Evolutionary conservation across 176 grass and related monocot species (phyloP).

Genomic region (Raddia guianensis): DNA sequence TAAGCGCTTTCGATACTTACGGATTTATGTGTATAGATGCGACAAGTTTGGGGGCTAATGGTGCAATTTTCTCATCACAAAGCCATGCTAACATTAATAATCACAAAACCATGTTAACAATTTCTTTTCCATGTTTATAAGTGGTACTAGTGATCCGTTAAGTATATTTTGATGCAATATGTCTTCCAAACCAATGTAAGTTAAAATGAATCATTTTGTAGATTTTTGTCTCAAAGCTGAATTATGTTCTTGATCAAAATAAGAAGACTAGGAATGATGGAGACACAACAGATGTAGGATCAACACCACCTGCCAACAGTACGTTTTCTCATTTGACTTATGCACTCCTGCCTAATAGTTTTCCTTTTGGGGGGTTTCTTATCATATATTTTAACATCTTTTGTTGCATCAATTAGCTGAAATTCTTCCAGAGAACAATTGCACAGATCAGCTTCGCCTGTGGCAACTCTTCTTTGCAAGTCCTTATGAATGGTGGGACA

Average conservation of each 20-base stretch:
- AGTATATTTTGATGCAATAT: neutral
- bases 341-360: neutral
- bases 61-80: too few species aligned
- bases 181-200: neutral
- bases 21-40: too few species aligned
- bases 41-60: too few species aligned
- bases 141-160: neutral
- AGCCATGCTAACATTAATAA: neutral
- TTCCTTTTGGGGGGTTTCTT: neutral
- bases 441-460: constrained; percentile 40
- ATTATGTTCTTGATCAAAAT: constrained; percentile 52
- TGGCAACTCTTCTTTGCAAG: constrained; percentile 84
- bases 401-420: constrained; percentile 29
- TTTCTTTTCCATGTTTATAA: neutral
- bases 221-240: constrained; percentile 51
- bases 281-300: neutral
- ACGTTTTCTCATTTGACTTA: constrained; percentile 18
- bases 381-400: neutral
- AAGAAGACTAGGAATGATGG: constrained; percentile 7
- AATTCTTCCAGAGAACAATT: constrained; percentile 24
- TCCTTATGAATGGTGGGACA: constrained; percentile 79
- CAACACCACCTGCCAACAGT: constrained; percentile 26
- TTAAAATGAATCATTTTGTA: constrained; percentile 14
- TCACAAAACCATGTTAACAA: neutral
- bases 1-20: too few species aligned